Percentiles rank a stretch among this genome's conserved stretches.
Conservation (phyloP, 139 green algal species). For the Raphidocelis subcapitata region DNA sequence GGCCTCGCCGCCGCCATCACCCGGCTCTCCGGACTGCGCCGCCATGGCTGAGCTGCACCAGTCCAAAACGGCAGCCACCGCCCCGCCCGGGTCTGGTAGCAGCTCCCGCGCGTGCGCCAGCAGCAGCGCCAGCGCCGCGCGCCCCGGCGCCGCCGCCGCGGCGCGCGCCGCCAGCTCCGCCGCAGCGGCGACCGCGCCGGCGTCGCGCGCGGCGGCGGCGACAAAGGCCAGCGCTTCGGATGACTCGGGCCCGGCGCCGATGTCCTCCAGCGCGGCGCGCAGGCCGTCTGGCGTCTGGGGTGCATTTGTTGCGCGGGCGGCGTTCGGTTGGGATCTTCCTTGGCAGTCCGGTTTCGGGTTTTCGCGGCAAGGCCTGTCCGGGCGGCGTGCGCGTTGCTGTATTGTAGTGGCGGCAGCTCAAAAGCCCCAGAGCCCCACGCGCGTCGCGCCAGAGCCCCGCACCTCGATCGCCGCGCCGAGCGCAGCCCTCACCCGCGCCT, state of each 20-base stretch:
- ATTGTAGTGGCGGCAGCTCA: background rate
- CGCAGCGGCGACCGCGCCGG: constrained; percentile 46
- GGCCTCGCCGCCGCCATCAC: background rate
- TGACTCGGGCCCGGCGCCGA: constrained; percentile 3
- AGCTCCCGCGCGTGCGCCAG: constrained; percentile 65
- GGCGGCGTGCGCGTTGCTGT: background rate
- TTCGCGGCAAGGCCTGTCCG: background rate
- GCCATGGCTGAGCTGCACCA: background rate
- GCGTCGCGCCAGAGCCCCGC: background rate
- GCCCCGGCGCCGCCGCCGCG: constrained; percentile 26
- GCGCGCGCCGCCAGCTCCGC: constrained; percentile 32
- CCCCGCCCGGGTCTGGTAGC: constrained; percentile 29
- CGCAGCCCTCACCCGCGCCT: no score
- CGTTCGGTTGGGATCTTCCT: background rate
- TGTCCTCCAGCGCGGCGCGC: constrained; percentile 25
- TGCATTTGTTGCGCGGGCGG: background rate
- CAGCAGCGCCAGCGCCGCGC: constrained; percentile 50
- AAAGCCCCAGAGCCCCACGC: background rate
- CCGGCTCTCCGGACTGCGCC: background rate
- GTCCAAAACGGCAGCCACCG: constrained; percentile 20
- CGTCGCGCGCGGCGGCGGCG: constrained; percentile 53
- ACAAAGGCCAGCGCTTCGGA: constrained; percentile 63
- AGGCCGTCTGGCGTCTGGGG: background rate
- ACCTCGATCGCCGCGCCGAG: no score
- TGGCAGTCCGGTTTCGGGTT: background rate